Conservation (phyloP, 805 yeast genomes). For the Schwanniomyces yamadae region DNA sequence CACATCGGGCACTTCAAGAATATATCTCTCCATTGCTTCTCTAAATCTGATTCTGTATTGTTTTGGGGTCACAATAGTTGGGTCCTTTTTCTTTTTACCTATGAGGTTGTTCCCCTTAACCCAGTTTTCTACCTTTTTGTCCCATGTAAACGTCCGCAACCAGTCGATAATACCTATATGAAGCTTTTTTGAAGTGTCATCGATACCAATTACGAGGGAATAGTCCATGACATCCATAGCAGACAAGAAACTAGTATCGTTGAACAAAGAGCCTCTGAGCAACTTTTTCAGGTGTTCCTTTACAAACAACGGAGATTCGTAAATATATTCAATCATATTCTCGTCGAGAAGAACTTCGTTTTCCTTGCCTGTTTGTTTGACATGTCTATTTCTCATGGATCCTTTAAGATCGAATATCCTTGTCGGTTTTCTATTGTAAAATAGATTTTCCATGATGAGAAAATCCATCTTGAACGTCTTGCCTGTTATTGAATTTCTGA, state of each 20-base stretch:
- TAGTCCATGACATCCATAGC: constrained; percentile 99
- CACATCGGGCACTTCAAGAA: constrained; percentile 89
- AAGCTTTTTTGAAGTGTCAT: constrained; percentile 56
- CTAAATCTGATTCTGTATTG: constrained; percentile 92
- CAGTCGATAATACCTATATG: constrained; percentile 95
- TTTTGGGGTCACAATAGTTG: constrained; percentile 95
- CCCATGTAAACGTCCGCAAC: constrained; percentile 97
- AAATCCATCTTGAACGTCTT: constrained; percentile 84
- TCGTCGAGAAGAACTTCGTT: constrained; percentile 94
- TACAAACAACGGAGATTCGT: constrained; percentile 93
- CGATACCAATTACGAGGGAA: constrained; percentile 91
- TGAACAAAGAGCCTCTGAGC: constrained; percentile 86
- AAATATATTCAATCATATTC: constrained; percentile 96
- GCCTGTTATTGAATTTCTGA: constrained; percentile 73
- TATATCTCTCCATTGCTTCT: constrained; percentile 96
- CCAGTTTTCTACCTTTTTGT: constrained; percentile 97
- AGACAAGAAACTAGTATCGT: constrained; percentile 89
- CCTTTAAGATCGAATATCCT: constrained; percentile 95
- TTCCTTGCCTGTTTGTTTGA: constrained; percentile 91
- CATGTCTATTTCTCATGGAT: constrained; percentile 96
- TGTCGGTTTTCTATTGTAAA: constrained; percentile 76
- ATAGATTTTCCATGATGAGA: constrained; percentile 92
- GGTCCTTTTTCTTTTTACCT: constrained; percentile 81
- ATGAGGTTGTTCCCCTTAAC: constrained; percentile 88
- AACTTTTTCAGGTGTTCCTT: constrained; percentile 87